These are phyloP conservation scores for Trematosphaeria pertusa DNA, from an alignment of 2,329 filamentous ascomycete species.

Conservation along the genomic window DNA sequence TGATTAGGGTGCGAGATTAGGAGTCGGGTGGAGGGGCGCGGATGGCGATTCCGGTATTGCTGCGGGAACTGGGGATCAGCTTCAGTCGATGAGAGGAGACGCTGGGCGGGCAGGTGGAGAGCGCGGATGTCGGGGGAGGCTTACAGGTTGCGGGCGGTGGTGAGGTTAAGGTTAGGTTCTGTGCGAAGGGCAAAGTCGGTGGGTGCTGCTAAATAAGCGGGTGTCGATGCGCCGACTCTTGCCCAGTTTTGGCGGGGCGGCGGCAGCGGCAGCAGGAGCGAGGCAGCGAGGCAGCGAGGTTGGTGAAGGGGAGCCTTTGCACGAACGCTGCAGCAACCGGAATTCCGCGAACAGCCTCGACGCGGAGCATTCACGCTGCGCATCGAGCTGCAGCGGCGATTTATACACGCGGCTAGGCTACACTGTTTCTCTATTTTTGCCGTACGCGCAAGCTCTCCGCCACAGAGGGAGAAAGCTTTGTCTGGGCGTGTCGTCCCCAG, in stretches of 20 bases:
- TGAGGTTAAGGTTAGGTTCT: constrained; percentile 46
- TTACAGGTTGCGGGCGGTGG: constrained; percentile 43
- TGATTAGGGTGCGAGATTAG: constrained; percentile 49
- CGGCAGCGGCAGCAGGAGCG: constrained; percentile 31
- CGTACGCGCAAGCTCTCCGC: constrained; percentile 46
- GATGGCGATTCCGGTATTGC: constrained; percentile 37
- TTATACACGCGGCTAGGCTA: constrained; percentile 31
- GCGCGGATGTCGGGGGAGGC: constrained; percentile 32
- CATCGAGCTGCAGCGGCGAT: neutral
- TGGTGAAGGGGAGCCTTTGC: constrained; percentile 37
- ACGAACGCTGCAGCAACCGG: constrained; percentile 18
- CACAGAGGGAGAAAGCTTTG: constrained; percentile 27
- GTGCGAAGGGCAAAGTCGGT: constrained; percentile 50
- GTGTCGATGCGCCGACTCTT: constrained; percentile 37
- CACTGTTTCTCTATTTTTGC: constrained; percentile 25
- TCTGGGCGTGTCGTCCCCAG: constrained; percentile 26
- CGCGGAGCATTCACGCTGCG: constrained; percentile 11
- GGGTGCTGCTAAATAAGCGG: constrained; percentile 53
- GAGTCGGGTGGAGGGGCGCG: constrained; percentile 39
- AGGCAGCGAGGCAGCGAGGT: no score
- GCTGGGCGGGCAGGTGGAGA: constrained; percentile 29
- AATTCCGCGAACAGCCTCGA: constrained; percentile 14
- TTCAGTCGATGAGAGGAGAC: constrained; percentile 25
- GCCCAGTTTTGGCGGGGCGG: constrained; percentile 48
- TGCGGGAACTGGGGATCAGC: constrained; percentile 42